These are phyloP conservation scores for Leptomonas pyrrhocoris DNA, from an alignment of 208 protist genomes.

Conservation along the genomic window DNA sequence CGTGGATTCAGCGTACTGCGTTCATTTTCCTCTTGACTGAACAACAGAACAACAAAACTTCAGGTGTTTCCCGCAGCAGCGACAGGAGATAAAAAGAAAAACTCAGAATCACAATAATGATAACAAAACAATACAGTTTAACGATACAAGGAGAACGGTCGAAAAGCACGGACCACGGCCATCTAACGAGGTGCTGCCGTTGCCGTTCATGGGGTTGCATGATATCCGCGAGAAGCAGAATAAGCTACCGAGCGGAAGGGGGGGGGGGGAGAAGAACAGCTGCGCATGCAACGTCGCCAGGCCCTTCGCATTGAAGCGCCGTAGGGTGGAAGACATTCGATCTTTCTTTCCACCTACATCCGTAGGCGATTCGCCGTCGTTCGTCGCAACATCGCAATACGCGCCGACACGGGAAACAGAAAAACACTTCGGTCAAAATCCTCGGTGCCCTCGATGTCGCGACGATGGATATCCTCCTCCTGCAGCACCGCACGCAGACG, in stretches of 20 bases:
- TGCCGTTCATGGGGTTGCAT: too few species aligned
- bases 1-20: too few species aligned
- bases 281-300: too few species aligned
- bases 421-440: constrained; percentile 66
- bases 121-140: neutral
- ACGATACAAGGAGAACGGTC: neutral
- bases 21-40: too few species aligned
- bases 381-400: constrained; percentile 44
- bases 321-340: too few species aligned
- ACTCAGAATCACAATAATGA: neutral
- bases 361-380: constrained; percentile 16
- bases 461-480: constrained; percentile 72
- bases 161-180: neutral
- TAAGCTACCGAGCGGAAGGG: too few species aligned
- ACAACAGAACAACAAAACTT: too few species aligned
- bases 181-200: neutral
- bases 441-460: constrained; percentile 70
- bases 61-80: neutral
- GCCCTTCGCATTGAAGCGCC: too few species aligned
- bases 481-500: constrained; percentile 44
- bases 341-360: neutral
- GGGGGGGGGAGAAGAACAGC: too few species aligned
- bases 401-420: constrained; percentile 55
- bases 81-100: neutral
- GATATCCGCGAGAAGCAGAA: too few species aligned